Base-by-base conservation (phyloP, 805 yeast genomes). In the Kuraishia molischiana region DNA sequence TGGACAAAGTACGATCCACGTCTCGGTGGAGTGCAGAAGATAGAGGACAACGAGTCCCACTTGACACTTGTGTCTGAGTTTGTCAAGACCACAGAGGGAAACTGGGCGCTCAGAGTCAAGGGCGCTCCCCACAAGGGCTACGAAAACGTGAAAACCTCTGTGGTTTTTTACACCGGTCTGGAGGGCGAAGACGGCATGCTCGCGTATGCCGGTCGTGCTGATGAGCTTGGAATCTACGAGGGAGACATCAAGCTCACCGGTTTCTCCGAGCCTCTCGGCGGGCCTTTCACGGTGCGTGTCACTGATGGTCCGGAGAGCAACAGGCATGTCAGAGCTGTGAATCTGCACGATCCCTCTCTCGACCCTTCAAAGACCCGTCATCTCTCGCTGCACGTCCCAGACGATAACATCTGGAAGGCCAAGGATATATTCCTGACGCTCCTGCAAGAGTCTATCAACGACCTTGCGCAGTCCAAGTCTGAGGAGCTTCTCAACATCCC, bases 1-100 rank as follows among this genome's bases (percentile, higher is more conserved):
- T 92, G 97, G 96, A 67, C 73, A n/a, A 62, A 67, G 28, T 92
- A 82, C 54, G 97, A 92, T 53, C 87, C 96, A 4, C 69, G 97
- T 44, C 36, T 59, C 11, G 98, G 98, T 19, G 98, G 98, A 0
- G 64, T 72, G 42, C 90, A 92, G 52, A 63, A 72, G 2, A 77
- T 92, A 21, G 60, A 66, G 28, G 98, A 92, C 54, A 56, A 61
- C 17, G 82, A 72, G 24, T 72, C 77, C 43, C 74, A 75, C 38
- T 57, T 87, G 3, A 71, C 72, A 38, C 49, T 92, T 29, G 71
- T 74, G 0, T 75, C 85, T 4, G 84, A 81, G 42, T 84, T 87
- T 55, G 82, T 82, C 22, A 92, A 92, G 59, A 70, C 74, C 35
- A 62, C 57, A 6, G 79, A 74, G 39, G 84, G 80, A 3, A 79